A percentile compares a stretch with the other conserved stretches of the same genome.
Evolutionary conservation across 2,329 filamentous ascomycete genomes (phyloP).

Genomic region (Phaeosphaeriaceae sp.): DNA sequence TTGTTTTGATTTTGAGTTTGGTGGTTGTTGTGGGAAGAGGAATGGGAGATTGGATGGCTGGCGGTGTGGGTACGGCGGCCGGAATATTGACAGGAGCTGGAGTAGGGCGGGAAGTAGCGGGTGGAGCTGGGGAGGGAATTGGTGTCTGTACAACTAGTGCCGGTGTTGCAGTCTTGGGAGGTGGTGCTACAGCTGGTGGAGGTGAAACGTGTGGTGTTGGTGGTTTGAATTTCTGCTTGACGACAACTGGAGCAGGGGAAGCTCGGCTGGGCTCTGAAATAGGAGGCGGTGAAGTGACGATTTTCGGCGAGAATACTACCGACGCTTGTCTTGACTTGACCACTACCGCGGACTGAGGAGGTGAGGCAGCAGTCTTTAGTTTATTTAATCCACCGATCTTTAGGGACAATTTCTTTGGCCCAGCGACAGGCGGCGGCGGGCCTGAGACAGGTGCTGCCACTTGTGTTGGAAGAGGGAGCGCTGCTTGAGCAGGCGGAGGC

Average conservation of each 20-base stretch:
- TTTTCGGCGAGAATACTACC: constrained; percentile 20
- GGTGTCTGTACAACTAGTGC: constrained; percentile 19
- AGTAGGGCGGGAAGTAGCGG: constrained; percentile 9
- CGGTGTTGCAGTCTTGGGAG: constrained; percentile 23
- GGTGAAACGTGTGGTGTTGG: constrained; percentile 26
- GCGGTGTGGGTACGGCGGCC: constrained; percentile 23
- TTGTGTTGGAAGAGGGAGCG: not conserved
- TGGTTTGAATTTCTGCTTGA: constrained; percentile 21
- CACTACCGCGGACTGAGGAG: constrained; percentile 17
- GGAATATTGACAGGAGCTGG: constrained; percentile 24
- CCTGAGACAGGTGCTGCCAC: not conserved
- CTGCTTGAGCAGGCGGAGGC: constrained; percentile 12
- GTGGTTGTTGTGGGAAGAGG: constrained; percentile 31
- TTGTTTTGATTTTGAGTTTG: constrained; percentile 38
- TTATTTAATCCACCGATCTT: constrained; percentile 28
- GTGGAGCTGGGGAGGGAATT: constrained; percentile 11
- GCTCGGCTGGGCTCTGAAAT: constrained; percentile 20
- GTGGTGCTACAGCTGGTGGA: constrained; percentile 10
- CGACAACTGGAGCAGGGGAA: constrained; percentile 18
- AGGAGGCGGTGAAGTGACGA: constrained; percentile 23
- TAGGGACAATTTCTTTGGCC: constrained; percentile 28
- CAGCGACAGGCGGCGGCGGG: constrained; percentile 1
- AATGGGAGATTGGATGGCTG: constrained; percentile 32
- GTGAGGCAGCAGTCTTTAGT: constrained; percentile 15
- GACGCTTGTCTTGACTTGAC: constrained; percentile 20